Evolutionary conservation across 2,329 filamentous ascomycete genomes (phyloP).

Genomic region (Phaeosphaeriaceae sp.): DNA sequence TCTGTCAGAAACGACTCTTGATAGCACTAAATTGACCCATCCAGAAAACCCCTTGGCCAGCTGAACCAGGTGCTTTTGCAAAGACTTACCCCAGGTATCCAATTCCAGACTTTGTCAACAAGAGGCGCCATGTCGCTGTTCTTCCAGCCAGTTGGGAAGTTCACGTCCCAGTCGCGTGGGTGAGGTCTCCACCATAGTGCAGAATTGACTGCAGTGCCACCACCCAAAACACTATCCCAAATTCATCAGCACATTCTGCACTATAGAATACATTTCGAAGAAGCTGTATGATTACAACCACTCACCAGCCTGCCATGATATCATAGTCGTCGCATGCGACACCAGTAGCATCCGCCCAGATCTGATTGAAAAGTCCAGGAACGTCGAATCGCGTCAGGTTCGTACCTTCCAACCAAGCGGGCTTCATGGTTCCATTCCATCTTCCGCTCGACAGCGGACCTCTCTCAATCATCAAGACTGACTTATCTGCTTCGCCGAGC

Average conservation of each 20-base stretch:
- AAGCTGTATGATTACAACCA: too few relatives aligned
- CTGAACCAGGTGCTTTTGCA: too few relatives aligned
- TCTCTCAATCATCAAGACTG: constrained; percentile 62
- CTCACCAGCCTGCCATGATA: constrained; percentile 69
- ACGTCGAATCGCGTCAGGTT: constrained; percentile 73
- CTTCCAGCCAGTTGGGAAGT: constrained; percentile 75
- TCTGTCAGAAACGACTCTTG: too few relatives aligned
- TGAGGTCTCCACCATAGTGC: constrained; percentile 71
- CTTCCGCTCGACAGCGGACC: constrained; percentile 62
- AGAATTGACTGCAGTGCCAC: constrained; percentile 70
- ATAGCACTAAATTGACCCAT: too few relatives aligned
- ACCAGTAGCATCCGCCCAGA: constrained; percentile 66
- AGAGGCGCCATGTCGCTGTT: constrained; percentile 64
- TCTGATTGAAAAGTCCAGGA: constrained; percentile 72
- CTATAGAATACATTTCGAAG: not conserved
- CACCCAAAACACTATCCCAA: constrained; percentile 61
- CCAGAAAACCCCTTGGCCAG: too few relatives aligned
- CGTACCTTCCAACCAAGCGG: constrained; percentile 66
- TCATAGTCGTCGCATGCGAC: constrained; percentile 71
- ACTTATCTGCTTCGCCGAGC: constrained; percentile 67
- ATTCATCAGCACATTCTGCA: not conserved
- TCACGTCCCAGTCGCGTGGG: constrained; percentile 70
- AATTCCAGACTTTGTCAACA: constrained; percentile 65
- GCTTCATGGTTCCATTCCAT: constrained; percentile 66
- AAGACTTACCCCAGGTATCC: constrained; percentile 60